Evolutionary conservation across 1,139 yeast species (phyloP), one percentile per base, ranked within the genome.

Genomic region (Diutina scorzettiae): DNA sequence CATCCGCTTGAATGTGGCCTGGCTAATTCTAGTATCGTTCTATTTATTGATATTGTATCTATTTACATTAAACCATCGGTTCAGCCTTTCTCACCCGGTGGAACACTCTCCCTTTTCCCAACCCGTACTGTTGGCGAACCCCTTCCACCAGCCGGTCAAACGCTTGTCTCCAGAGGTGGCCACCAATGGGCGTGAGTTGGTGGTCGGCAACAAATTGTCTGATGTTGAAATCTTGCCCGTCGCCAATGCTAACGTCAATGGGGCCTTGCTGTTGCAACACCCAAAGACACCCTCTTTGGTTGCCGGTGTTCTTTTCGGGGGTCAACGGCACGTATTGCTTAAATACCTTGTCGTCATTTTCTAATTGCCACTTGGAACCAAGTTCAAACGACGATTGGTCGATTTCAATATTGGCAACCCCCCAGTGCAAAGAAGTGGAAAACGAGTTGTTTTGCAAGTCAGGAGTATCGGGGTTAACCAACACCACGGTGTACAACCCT

Each of bases 401-500:
- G 39, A 87, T 61, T 37, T 75, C 69, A 34, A 89, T 71, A 57
- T 91, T 83, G 44, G 76, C 62, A 47, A 91, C 68, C 1, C 89
- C 95, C 71, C 84, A 91, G 51, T 82, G 83, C 48, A 91, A 66
- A 4, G 78, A 73, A 7, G 95, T 84, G 45, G 69, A 68, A 64
- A 64, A 91, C 1, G 84, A 63, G 63, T 91, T 89, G 29, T 63
- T 69, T 36, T 61, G 66, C 45, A 85, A 57, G 53, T 89, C 87
- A 21, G 97, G 96, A 42, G 81, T 78, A 59, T 91, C 99, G 20
- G 97, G 96, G 58, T 91, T 91, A 18, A 91, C 93, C 44, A 91
- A 62, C 41, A 89, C 59, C 8, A 89, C 71, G 1, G 96, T 78
- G 62, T 86, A 91, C 44, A 76, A 63, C 37, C 60, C 64, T 43